A percentile compares a stretch with the other conserved stretches of the same genome.
Conservation (phyloP, 352 stramenopile genomes). For the Globisporangium apiculatum region DNA sequence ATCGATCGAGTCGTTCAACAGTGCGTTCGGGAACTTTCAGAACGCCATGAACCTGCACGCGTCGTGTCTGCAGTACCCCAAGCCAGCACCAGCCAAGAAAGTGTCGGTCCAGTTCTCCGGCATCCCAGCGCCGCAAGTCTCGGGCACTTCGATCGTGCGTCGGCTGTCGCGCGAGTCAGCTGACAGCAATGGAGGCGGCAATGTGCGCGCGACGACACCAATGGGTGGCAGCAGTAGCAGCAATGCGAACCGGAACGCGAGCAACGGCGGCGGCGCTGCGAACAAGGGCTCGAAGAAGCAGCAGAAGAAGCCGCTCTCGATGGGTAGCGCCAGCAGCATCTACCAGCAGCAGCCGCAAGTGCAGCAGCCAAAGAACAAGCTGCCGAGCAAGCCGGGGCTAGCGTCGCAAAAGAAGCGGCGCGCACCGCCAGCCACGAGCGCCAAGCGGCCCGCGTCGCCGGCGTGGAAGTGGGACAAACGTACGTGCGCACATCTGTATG, state of each 20-base stretch:
- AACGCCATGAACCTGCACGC: constrained; percentile 69
- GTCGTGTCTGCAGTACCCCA: constrained; percentile 63
- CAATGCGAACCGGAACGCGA: not conserved
- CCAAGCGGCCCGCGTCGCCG: constrained; percentile 26
- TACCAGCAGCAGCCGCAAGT: constrained; percentile 2
- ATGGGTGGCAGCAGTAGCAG: not conserved
- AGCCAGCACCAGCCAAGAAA: constrained; percentile 12
- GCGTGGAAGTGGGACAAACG: constrained; percentile 79
- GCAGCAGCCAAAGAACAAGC: constrained; percentile 6
- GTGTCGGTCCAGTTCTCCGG: constrained; percentile 21
- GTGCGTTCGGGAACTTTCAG: constrained; percentile 66
- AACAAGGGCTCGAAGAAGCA: not conserved
- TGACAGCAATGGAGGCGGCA: constrained; percentile 10
- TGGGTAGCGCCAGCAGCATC: not conserved
- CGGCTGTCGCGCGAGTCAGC: constrained; percentile 11
- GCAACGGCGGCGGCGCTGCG: not conserved
- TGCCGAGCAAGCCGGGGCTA: constrained; percentile 6
- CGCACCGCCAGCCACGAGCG: not conserved
- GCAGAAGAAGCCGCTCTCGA: constrained; percentile 5
- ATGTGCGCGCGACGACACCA: constrained; percentile 1
- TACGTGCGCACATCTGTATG: constrained; percentile 13
- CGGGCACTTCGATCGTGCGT: constrained; percentile 8
- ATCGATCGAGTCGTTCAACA: constrained; percentile 70
- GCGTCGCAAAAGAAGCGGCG: constrained; percentile 5
- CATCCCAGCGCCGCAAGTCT: constrained; percentile 28